A percentile compares a stretch with the other conserved stretches of the same genome.
These are phyloP conservation scores for Cytospora chrysosperma DNA, from an alignment of 2,329 filamentous ascomycete genomes.

Conservation along the genomic window DNA sequence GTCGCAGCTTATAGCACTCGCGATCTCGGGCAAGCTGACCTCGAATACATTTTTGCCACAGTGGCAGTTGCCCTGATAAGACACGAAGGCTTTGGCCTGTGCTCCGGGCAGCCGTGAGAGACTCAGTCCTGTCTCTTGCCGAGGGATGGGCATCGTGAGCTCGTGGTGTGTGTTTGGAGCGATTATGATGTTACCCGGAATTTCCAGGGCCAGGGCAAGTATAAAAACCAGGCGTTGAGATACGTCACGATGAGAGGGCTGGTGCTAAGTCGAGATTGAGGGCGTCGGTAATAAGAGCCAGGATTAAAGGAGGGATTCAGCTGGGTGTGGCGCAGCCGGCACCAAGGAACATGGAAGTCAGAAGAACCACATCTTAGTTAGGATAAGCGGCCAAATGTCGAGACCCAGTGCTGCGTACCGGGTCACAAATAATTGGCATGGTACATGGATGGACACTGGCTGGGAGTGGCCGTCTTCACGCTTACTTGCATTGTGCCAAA, in stretches of 20 bases:
- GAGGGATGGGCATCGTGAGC: conserved; percentile 9
- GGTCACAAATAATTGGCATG: neutral
- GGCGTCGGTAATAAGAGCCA: neutral
- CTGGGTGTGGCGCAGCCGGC: neutral
- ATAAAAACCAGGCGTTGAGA: neutral
- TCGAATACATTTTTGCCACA: conserved; percentile 33
- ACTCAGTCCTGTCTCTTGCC: conserved; percentile 19
- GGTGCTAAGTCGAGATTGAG: no score
- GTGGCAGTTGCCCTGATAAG: conserved; percentile 32
- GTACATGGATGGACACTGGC: neutral
- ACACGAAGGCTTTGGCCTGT: neutral
- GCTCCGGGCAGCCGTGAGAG: neutral
- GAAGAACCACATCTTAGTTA: neutral
- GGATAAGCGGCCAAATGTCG: neutral
- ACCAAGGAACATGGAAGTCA: neutral
- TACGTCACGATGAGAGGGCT: neutral
- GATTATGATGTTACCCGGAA: no score
- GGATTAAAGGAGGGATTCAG: neutral
- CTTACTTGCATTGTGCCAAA: neutral
- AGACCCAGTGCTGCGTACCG: neutral
- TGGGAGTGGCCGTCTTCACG: neutral
- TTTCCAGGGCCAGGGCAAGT: no score
- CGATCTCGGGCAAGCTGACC: conserved; percentile 23
- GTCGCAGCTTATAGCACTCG: conserved; percentile 25
- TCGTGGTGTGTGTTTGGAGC: neutral